phyloP scores from a whole-genome alignment of 2,329 filamentous ascomycete genomes.

The Cladosporium oxysporum region DNA sequence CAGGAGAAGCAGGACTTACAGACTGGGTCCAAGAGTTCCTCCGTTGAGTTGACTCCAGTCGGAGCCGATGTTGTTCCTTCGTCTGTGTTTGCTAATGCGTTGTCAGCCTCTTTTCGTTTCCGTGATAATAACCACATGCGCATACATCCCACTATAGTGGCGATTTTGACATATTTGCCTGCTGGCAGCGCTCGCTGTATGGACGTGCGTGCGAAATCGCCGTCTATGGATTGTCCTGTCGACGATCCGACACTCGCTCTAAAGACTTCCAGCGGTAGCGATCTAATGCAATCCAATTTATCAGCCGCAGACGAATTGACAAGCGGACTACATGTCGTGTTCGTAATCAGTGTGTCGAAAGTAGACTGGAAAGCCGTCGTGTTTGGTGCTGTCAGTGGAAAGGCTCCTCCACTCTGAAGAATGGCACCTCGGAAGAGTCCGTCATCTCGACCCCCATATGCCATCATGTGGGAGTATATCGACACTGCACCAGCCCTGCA shows the following conservation, averaged over 20 bases:
- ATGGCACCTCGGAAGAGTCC: slow-evolving; percentile 36
- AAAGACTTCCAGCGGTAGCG: slow-evolving; percentile 59
- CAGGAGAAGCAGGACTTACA: not conserved
- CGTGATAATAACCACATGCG: too few species aligned
- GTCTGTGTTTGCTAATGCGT: not conserved
- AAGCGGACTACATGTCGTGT: slow-evolving; percentile 58
- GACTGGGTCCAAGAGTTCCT: not conserved
- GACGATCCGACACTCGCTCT: slow-evolving; percentile 40
- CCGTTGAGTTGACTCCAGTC: not conserved
- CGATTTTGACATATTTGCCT: not conserved
- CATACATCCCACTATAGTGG: not conserved
- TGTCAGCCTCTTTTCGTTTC: not conserved
- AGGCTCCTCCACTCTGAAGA: slow-evolving; percentile 33
- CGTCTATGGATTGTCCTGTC: not conserved
- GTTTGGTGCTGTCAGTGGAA: not conserved
- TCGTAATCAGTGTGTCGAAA: slow-evolving; percentile 61
- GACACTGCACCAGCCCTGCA: slow-evolving; percentile 43
- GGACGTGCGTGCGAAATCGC: not conserved
- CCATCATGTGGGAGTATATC: slow-evolving; percentile 28
- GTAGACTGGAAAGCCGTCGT: slow-evolving; percentile 48
- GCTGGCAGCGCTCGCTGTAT: not conserved
- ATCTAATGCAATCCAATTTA: slow-evolving; percentile 40
- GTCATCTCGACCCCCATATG: slow-evolving; percentile 53
- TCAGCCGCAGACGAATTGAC: slow-evolving; percentile 48
- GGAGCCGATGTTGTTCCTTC: not conserved